Evolutionary conservation across 2,329 filamentous ascomycete genomes (phyloP).

Genomic region (Gremmenia infestans): DNA sequence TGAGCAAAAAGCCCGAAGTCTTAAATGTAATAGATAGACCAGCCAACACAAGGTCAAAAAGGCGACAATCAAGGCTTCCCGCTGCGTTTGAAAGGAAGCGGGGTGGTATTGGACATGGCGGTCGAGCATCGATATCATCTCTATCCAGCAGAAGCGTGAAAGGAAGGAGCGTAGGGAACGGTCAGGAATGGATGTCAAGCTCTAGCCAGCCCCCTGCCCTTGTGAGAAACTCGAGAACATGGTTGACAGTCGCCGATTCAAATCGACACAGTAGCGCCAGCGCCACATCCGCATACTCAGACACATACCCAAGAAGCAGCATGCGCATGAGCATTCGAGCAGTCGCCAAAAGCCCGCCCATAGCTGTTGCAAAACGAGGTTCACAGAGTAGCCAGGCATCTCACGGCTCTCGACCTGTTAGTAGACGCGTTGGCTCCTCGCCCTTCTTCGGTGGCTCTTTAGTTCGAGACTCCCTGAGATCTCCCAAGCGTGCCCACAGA

Average conservation of each 20-base stretch:
- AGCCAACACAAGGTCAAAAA: conserved; percentile 9
- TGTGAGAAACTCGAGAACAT: conserved; percentile 22
- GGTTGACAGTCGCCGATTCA: conserved; percentile 15
- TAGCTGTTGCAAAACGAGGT: neutral
- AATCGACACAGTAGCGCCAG: conserved; percentile 15
- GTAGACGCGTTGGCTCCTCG: conserved; percentile 23
- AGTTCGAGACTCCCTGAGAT: conserved; percentile 12
- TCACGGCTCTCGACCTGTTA: conserved; percentile 19
- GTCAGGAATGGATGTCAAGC: conserved; percentile 15
- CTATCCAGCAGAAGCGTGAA: conserved; percentile 8
- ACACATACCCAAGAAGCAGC: conserved; percentile 7
- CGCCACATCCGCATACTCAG: conserved; percentile 18
- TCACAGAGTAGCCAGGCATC: conserved; percentile 7
- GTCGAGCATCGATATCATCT: conserved; percentile 15
- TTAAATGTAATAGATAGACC: conserved; percentile 2
- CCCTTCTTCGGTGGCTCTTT: conserved; percentile 28
- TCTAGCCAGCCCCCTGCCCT: neutral
- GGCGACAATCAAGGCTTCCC: conserved; percentile 17
- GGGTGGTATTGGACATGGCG: conserved; percentile 24
- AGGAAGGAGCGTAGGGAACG: conserved; percentile 24
- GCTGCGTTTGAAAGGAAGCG: conserved; percentile 9
- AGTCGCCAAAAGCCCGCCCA: conserved; percentile 17
- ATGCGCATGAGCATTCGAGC: conserved; percentile 13
- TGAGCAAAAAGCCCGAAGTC: conserved; percentile 2
- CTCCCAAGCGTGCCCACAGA: conserved; percentile 9